These are phyloP conservation scores for Barbatosphaeria neglecta DNA, from an alignment of 495 filamentous ascomycete species.

Conservation along the genomic window DNA sequence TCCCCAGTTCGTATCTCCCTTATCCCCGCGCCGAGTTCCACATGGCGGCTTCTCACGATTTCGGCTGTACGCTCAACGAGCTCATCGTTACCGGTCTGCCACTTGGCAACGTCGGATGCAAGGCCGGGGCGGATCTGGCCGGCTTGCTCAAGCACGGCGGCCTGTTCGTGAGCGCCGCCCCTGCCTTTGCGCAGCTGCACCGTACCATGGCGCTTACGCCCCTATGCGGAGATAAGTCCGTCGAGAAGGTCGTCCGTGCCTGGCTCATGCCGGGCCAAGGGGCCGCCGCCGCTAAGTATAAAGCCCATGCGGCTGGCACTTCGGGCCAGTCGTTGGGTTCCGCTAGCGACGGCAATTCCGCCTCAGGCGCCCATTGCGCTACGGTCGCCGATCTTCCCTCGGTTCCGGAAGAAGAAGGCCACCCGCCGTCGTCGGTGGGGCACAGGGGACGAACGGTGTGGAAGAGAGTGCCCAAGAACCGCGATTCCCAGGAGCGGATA, in stretches of 20 bases:
- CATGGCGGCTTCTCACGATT: slow-evolving; percentile 25
- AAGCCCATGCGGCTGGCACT: slow-evolving; percentile 8
- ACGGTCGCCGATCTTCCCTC: slow-evolving; percentile 12
- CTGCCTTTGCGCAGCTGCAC: slow-evolving; percentile 19
- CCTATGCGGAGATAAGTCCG: slow-evolving; percentile 10
- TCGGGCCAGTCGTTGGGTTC: neutral
- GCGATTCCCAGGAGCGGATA: slow-evolving; percentile 17
- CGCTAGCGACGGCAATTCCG: too few relatives aligned
- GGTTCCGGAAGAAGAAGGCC: slow-evolving; percentile 25
- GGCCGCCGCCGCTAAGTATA: neutral
- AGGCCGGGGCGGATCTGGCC: slow-evolving; percentile 20
- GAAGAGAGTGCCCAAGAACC: slow-evolving; percentile 26
- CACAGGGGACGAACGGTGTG: slow-evolving; percentile 27
- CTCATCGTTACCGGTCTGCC: slow-evolving; percentile 31
- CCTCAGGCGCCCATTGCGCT: slow-evolving; percentile 4
- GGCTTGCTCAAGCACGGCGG: slow-evolving; percentile 34
- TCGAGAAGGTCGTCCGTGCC: slow-evolving; percentile 20
- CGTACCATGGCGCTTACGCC: slow-evolving; percentile 10
- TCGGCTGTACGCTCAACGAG: slow-evolving; percentile 32
- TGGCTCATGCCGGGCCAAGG: slow-evolving; percentile 7
- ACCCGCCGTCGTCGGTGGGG: slow-evolving; percentile 28
- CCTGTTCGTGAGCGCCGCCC: slow-evolving; percentile 21
- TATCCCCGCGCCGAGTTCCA: slow-evolving; percentile 20
- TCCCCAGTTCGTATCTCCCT: slow-evolving; percentile 20
- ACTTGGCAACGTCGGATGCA: slow-evolving; percentile 17